Conservation (phyloP, 75 land plant species). For the Picea glauca region DNA sequence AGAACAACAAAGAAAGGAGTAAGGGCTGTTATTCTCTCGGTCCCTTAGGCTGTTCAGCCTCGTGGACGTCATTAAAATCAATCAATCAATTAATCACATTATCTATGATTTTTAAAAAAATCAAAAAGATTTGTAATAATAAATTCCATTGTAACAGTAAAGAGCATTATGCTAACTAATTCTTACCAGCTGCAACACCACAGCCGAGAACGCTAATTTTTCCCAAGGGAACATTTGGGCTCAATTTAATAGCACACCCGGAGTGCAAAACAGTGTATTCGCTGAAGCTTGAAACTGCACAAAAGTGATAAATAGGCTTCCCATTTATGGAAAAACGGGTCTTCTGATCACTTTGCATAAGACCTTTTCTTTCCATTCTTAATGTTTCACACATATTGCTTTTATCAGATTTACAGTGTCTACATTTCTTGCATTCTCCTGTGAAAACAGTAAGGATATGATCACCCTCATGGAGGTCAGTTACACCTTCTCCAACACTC, state of each 20-base stretch:
- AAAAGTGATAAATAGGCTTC: conserved; percentile 85
- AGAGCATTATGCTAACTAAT: not conserved
- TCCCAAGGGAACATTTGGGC: conserved; percentile 54
- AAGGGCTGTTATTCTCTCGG: too few relatives aligned
- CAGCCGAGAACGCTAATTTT: conserved; percentile 89
- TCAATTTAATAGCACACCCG: conserved; percentile 78
- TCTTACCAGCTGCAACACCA: conserved; percentile 81
- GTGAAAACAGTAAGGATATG: conserved; percentile 88
- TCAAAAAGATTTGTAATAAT: not conserved
- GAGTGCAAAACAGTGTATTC: conserved; percentile 91
- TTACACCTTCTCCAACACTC: conserved; percentile 83
- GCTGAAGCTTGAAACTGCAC: conserved; percentile 89
- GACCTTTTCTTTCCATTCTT: conserved; percentile 64
- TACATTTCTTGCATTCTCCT: conserved; percentile 81
- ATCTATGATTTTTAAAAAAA: not conserved
- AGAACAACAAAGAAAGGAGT: too few relatives aligned
- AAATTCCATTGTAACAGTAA: not conserved
- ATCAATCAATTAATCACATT: too few relatives aligned
- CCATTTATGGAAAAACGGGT: conserved; percentile 80
- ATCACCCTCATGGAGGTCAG: conserved; percentile 75
- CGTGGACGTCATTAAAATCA: too few relatives aligned
- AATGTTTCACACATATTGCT: conserved; percentile 81
- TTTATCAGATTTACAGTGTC: conserved; percentile 60
- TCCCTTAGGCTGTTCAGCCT: too few relatives aligned
- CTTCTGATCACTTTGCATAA: conserved; percentile 77